These are phyloP conservation scores for Colletotrichum salicis DNA, from an alignment of 2,329 filamentous ascomycete species.

Conservation along the genomic window DNA sequence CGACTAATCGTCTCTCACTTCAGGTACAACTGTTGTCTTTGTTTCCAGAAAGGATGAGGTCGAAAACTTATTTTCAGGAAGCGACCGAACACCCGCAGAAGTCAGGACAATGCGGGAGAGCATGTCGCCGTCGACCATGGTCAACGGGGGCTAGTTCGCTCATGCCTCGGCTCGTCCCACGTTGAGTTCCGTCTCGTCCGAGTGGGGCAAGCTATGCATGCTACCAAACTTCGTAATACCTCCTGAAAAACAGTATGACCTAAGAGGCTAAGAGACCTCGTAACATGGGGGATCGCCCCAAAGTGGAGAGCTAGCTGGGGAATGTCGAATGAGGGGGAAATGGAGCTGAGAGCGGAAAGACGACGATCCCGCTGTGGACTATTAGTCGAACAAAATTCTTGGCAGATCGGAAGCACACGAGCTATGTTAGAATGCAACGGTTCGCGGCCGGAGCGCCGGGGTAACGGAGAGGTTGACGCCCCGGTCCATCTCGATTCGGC, in stretches of 20 bases:
- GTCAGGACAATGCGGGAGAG: neutral
- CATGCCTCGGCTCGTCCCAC: slow-evolving; percentile 2
- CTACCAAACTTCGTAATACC: neutral
- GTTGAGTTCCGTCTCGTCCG: neutral
- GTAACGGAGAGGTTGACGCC: neutral
- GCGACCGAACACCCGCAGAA: neutral
- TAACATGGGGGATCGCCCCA: neutral
- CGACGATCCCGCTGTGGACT: neutral
- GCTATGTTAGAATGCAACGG: neutral
- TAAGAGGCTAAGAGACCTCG: no score
- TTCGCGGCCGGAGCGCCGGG: neutral
- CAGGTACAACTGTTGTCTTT: neutral
- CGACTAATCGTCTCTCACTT: neutral
- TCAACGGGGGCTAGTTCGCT: neutral
- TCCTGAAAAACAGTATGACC: neutral
- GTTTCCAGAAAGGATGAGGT: neutral
- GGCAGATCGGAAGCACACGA: neutral
- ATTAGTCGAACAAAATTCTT: neutral
- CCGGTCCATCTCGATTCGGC: neutral
- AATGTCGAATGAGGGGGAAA: neutral
- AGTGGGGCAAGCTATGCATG: neutral
- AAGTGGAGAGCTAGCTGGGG: neutral
- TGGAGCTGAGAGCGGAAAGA: neutral
- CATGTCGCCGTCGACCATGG: neutral
- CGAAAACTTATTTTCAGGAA: neutral